A percentile compares a stretch with the other conserved stretches of the same genome.
Conservation (phyloP, 257 asterid species). For the Primulina tabacum region DNA sequence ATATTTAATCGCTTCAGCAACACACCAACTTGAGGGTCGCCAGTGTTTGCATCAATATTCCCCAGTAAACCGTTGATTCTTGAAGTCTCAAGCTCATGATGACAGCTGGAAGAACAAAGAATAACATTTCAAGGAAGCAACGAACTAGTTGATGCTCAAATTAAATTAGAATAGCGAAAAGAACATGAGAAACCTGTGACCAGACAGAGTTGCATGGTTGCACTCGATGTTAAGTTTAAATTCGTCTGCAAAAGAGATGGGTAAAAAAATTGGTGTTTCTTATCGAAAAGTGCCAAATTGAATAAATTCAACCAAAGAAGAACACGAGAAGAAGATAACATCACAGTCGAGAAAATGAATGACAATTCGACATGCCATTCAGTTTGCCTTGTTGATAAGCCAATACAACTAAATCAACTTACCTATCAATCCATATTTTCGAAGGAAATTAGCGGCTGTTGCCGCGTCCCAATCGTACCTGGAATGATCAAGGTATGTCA, state of each 20-base stretch:
- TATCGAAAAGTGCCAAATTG: background rate
- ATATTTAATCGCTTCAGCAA: background rate
- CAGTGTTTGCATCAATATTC: slow-evolving; percentile 87
- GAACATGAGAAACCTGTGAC: slow-evolving; percentile 73
- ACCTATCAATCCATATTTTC: slow-evolving; percentile 88
- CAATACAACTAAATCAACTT: background rate
- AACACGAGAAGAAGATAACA: background rate
- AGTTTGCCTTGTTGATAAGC: background rate
- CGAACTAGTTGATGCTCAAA: background rate
- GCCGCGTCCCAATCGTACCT: slow-evolving; percentile 99
- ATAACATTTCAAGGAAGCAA: background rate
- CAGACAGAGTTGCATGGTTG: slow-evolving; percentile 96
- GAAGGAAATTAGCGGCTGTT: slow-evolving; percentile 88
- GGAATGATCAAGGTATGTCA: slow-evolving; percentile 20
- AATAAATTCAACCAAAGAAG: background rate
- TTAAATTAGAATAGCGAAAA: background rate
- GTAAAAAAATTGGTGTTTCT: background rate
- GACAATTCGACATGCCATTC: background rate
- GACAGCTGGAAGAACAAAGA: slow-evolving; percentile 50
- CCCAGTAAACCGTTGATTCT: slow-evolving; percentile 93
- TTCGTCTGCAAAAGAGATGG: slow-evolving; percentile 52
- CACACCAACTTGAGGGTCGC: slow-evolving; percentile 92
- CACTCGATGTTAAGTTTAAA: slow-evolving; percentile 94
- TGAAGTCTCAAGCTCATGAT: slow-evolving; percentile 95
- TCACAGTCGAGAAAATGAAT: background rate